phyloP scores from a whole-genome alignment of 2,329 filamentous ascomycete genomes.

The Ophiostoma ips region DNA sequence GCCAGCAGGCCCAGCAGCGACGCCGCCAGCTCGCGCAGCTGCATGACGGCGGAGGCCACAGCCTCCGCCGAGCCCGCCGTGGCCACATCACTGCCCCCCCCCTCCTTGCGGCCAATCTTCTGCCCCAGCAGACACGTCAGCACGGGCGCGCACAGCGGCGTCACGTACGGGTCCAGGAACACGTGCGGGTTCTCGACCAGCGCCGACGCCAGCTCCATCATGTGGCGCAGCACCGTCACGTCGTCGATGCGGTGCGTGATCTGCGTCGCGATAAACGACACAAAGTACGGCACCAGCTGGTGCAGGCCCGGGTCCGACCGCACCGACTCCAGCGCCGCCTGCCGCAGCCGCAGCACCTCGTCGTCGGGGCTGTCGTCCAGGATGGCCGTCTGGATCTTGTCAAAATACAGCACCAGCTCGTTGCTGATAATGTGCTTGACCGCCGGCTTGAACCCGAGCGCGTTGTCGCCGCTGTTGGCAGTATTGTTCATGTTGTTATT shows the following conservation, averaged over 20 bases:
- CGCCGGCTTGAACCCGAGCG: slow-evolving; percentile 71
- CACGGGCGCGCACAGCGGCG: slow-evolving; percentile 64
- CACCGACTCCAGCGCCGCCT: slow-evolving; percentile 74
- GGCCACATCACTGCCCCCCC: slow-evolving; percentile 11
- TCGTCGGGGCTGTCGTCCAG: slow-evolving; percentile 80
- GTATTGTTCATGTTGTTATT: too few relatives aligned
- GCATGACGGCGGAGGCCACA: slow-evolving; percentile 56
- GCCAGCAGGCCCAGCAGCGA: slow-evolving; percentile 69
- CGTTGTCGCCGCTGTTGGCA: slow-evolving; percentile 29
- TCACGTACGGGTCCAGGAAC: slow-evolving; percentile 52
- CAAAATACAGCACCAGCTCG: slow-evolving; percentile 92
- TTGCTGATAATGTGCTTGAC: slow-evolving; percentile 95
- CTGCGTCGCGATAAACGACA: slow-evolving; percentile 90
- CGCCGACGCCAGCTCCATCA: slow-evolving; percentile 80
- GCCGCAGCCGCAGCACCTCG: slow-evolving; percentile 54
- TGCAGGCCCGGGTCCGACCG: slow-evolving; percentile 84
- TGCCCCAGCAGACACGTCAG: slow-evolving; percentile 83
- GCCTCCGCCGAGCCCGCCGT: too few relatives aligned
- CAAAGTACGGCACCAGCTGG: slow-evolving; percentile 90
- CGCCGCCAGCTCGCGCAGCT: slow-evolving; percentile 71
- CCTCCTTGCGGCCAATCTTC: slow-evolving; percentile 51
- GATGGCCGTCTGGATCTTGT: slow-evolving; percentile 81
- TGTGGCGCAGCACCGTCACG: slow-evolving; percentile 74
- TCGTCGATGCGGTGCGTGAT: slow-evolving; percentile 90
- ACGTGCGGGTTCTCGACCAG: slow-evolving; percentile 73